Percentiles rank a stretch among this genome's conserved stretches.
phyloP scores from a whole-genome alignment of 2,329 filamentous ascomycete genomes.

The Talaromyces sp. region DNA sequence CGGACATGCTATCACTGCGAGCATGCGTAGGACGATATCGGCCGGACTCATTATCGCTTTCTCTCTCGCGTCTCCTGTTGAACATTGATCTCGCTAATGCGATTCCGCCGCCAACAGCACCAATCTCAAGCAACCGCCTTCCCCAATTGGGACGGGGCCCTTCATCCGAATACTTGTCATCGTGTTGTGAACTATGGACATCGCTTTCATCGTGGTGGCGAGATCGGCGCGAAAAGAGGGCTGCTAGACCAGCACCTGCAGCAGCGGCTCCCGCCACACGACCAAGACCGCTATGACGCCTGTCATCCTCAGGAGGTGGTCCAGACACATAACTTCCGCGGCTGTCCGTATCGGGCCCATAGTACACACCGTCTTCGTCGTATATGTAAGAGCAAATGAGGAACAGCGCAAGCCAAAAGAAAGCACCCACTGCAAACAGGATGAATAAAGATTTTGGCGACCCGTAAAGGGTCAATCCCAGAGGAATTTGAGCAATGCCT shows the following conservation, averaged over 20 bases:
- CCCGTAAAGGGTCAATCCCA: conserved; percentile 87
- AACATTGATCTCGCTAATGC: conserved; percentile 57
- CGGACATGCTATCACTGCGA: conserved; percentile 40
- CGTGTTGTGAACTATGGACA: conserved; percentile 51
- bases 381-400: conserved; percentile 73
- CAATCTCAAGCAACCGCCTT: conserved; percentile 56
- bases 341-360: conserved; percentile 52
- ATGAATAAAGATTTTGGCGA: conserved; percentile 82
- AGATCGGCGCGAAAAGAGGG: conserved; percentile 41
- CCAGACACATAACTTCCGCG: conserved; percentile 54
- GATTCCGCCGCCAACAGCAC: conserved; percentile 58
- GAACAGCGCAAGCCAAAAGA: conserved; percentile 66
- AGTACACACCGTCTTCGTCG: conserved; percentile 45
- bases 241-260: conserved; percentile 54
- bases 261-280: conserved; percentile 51
- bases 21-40: conserved; percentile 51
- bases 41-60: conserved; percentile 49
- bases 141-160: conserved; percentile 50
- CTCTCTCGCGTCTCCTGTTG: conserved; percentile 50
- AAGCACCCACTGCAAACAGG: conserved; percentile 73
- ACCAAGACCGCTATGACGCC: conserved; percentile 41
- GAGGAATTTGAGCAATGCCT: conserved; percentile 78
- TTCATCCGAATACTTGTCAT: conserved; percentile 62
- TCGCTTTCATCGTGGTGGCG: conserved; percentile 42
- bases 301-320: conserved; percentile 48